A percentile compares a stretch with the other conserved stretches of the same genome.
Conservation (phyloP, 176 grass and related monocot species). For the Bothriochloa decipiens region DNA sequence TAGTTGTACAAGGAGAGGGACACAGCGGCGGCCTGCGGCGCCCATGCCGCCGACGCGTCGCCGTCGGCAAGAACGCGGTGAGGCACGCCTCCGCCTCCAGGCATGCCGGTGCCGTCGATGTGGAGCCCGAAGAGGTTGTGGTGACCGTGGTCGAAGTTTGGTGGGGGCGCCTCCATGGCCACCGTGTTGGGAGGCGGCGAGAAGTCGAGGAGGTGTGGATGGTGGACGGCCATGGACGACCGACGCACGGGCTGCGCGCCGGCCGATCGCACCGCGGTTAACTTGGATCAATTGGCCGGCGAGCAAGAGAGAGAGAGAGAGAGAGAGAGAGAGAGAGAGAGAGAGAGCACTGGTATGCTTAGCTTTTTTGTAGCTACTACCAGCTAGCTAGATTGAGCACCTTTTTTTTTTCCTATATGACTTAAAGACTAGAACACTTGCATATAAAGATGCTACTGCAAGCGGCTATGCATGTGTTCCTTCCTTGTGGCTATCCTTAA, state of each 20-base stretch:
- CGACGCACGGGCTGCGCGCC: not conserved
- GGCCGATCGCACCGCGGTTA: not conserved
- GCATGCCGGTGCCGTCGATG: not conserved
- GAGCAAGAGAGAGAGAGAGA: not conserved
- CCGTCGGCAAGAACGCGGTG: not conserved
- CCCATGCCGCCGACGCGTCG: not conserved
- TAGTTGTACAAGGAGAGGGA: constrained; percentile 34
- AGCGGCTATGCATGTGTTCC: not conserved
- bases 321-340: not conserved
- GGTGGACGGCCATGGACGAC: constrained; percentile 43
- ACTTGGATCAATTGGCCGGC: not conserved
- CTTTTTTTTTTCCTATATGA: not conserved
- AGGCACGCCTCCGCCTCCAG: not conserved
- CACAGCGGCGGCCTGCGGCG: not conserved
- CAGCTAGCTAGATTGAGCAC: not conserved
- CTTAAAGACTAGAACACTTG: not conserved
- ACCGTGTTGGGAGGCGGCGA: constrained; percentile 20
- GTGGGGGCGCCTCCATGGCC: not conserved
- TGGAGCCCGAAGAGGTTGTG: constrained; percentile 11
- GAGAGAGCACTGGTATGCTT: not conserved
- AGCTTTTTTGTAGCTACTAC: not conserved
- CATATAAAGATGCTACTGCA: not conserved
- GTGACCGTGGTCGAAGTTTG: constrained; percentile 24
- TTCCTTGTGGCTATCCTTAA: not conserved
- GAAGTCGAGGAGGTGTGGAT: constrained; percentile 45